Evolutionary conservation across 2,329 filamentous ascomycete species (phyloP).

Genomic region (Fusarium veterinarium): DNA sequence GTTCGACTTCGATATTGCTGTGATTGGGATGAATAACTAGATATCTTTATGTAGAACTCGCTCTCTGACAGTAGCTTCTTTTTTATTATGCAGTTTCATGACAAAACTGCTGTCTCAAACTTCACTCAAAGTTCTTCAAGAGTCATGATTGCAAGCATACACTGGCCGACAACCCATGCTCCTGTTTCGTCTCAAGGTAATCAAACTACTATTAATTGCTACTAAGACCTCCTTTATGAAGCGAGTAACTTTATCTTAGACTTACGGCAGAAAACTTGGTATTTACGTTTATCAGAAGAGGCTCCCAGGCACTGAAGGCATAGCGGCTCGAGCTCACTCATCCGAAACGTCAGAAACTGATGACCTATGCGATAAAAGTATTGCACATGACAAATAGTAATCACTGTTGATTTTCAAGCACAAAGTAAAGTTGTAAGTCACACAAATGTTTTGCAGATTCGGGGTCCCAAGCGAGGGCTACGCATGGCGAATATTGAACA

Average conservation of each 20-base stretch:
- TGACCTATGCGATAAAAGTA: not conserved
- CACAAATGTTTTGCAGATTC: slow-evolving; percentile 1
- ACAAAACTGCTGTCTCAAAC: not conserved
- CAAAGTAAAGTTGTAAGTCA: not conserved
- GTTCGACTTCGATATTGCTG: not conserved
- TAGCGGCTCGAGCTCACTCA: slow-evolving; percentile 7
- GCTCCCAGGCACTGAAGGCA: not conserved
- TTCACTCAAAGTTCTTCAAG: not conserved
- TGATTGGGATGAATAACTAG: not conserved
- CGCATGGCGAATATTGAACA: slow-evolving; percentile 2
- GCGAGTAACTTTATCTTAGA: not conserved
- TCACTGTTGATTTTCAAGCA: not conserved
- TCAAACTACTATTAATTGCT: not conserved
- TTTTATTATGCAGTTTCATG: not conserved
- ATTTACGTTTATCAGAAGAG: not conserved
- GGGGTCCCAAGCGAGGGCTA: slow-evolving; percentile 20
- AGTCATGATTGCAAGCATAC: not conserved
- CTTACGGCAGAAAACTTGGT: not conserved
- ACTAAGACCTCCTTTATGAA: not conserved
- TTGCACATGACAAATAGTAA: not conserved
- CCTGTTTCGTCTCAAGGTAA: not conserved
- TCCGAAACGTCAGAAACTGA: slow-evolving; percentile 3
- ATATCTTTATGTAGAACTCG: not conserved
- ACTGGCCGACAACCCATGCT: not conserved
- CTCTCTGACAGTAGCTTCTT: not conserved